Base-by-base conservation (phyloP, 352 stramenopile species). In the Blastocystis sp. region DNA sequence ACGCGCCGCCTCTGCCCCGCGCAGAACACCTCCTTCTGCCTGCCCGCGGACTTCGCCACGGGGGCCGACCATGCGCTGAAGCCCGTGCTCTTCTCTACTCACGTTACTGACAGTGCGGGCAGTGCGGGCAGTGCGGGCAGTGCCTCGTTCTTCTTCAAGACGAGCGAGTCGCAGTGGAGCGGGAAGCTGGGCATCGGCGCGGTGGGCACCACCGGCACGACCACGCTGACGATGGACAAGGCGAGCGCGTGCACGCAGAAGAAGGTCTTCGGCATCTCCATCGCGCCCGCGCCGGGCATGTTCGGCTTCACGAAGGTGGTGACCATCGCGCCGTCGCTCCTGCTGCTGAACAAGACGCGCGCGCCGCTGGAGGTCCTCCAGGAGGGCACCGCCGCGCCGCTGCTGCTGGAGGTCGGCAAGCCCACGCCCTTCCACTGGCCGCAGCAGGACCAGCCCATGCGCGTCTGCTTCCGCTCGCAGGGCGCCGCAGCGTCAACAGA, bases 381-480 rank as follows among this genome's bases (percentile, higher is more conserved):
- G 53, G 74, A 84, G 60, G 60, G 69, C 3, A 67, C 53, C 34
- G 48, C 21, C 14, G 53, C 52, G 7, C 23, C 56, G 4, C 67
- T 53, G 23, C 5, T 28, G 23, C 23, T 84, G 40, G n/a, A 10
- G 23, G 74, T 53, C 10, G 56, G 74, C n/a, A 23, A 64, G 34
- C 67, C 56, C 2, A 67, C 69, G 14, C 11, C 48, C n/a, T 84
- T 69, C 41, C 74, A 84, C 28, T 84, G 74, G 23, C 74, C 74
- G 65, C 19, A 23, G 56, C 9, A 38, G 14, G 56, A 53, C 2
- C 11, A 84, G 23, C 45, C 67, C 53, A 84, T 84, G 40, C n/a
- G 28, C 17, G 28, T 84, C 5, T 56, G 74, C 66, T 52, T 84
- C 53, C 65, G 52, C 19, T 5, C 74, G 41, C 60, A 69, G 34